Evolutionary conservation across 2,329 filamentous ascomycete species (phyloP), one percentile per base, ranked within the genome.

Genomic region (Diaporthe humulicola): DNA sequence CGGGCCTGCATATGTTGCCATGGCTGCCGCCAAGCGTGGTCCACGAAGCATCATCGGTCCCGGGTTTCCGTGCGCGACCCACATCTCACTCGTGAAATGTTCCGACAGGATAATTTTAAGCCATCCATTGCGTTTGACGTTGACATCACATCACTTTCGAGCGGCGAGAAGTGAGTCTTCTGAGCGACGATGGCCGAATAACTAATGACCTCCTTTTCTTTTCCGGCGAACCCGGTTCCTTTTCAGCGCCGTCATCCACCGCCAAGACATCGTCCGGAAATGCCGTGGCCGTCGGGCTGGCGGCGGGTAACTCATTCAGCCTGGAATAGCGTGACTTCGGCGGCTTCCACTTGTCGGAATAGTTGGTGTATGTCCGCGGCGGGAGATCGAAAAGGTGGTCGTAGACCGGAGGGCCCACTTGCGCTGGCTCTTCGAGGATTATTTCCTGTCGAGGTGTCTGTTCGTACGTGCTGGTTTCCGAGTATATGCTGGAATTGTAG

Each of bases 401-500:
- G 17, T 61, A 69, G 42, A 48, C 52, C 12, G 60, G 40, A 8
- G 36, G 12, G 0, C 52, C 70, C 7, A 48, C 33, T 3, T 69
- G 50, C 6, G 45, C n/a, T 9, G 69, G 58, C 33, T 71, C 71
- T 17, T 71, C 58, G 2, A 60, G 15, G 12, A 57, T 57, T 22
- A 52, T 40, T 4, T 71, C 14, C 8, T 50, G 28, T 3, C 36
- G 42, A 12, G 50, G 22, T 5, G 58, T 17, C 2, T 57, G 50
- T 15, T 70, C 57, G 15, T 54, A 40, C 4, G 66, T 48, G 48
- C 25, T 48, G 0, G 60, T 48, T 19, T 52, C 58, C 4, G 71
- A 74, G 30, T 76, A 76, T 15, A 67, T 40, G 33, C 74, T 74
- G 12, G 67, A 71, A 28, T 69, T 67, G 50, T 74, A 71, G 10